Conservation (phyloP, 345 rosid species). For the Mangifera indica region DNA sequence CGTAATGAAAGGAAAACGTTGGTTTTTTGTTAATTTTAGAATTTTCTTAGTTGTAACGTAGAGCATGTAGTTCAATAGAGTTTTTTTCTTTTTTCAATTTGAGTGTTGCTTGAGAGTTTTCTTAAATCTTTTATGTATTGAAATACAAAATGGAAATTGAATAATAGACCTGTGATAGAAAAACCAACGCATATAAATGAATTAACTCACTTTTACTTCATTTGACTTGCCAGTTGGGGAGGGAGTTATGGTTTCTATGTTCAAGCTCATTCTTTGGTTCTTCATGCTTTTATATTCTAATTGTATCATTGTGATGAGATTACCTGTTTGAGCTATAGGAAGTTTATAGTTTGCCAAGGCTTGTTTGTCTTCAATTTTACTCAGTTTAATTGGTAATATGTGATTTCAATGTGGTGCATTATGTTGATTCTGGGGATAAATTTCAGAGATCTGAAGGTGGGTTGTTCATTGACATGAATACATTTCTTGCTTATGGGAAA, state of each 20-base stretch:
- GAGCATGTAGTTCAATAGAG: background rate
- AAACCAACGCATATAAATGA: background rate
- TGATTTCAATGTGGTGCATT: background rate
- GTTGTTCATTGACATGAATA: slow-evolving; percentile 79
- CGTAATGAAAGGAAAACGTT: too few relatives aligned
- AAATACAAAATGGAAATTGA: background rate
- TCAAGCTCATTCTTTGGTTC: background rate
- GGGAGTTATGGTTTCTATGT: background rate
- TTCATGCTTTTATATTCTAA: background rate
- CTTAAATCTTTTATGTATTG: background rate
- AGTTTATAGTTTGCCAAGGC: background rate
- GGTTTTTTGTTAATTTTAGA: too few relatives aligned
- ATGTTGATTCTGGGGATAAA: slow-evolving; percentile 23
- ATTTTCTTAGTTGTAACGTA: background rate
- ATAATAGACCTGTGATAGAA: background rate
- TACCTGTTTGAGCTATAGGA: background rate
- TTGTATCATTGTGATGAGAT: background rate
- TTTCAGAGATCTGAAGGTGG: slow-evolving; percentile 94
- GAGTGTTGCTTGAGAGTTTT: background rate
- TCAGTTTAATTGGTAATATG: background rate
- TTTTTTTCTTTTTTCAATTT: background rate
- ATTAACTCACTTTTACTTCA: background rate
- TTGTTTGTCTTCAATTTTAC: background rate
- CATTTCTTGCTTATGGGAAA: slow-evolving; percentile 91
- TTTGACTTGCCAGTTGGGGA: background rate